Evolutionary conservation across 2,329 filamentous ascomycete species (phyloP).

Genomic region (Aspergillus brasiliensis): DNA sequence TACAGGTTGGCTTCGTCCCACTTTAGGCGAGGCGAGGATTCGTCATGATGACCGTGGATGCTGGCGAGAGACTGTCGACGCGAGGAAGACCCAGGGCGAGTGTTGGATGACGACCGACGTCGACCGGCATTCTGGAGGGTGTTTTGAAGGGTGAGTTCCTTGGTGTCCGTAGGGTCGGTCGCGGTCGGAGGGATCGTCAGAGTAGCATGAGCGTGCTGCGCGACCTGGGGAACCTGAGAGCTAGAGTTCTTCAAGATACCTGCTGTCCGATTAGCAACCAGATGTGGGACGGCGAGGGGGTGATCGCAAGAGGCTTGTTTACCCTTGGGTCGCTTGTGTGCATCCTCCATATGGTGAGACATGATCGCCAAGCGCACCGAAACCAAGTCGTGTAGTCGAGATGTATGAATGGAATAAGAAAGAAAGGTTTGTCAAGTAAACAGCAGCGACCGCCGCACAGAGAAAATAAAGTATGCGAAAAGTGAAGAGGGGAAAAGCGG

Average conservation of each 20-base stretch:
- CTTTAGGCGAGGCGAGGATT: conserved; percentile 76
- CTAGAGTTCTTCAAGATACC: conserved; percentile 90
- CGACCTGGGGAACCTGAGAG: conserved; percentile 59
- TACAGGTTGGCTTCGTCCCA: conserved; percentile 99
- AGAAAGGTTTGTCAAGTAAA: not conserved
- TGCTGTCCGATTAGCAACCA: conserved; percentile 41
- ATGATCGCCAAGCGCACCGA: conserved; percentile 16
- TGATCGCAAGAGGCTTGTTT: conserved; percentile 11
- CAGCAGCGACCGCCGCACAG: not conserved
- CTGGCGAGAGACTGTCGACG: conserved; percentile 67
- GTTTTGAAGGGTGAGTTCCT: conserved; percentile 91
- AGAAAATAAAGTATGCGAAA: not conserved
- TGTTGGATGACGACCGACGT: conserved; percentile 76
- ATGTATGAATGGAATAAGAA: conserved; percentile 11
- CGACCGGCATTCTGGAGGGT: conserved; percentile 92
- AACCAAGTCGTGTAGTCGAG: conserved; percentile 19
- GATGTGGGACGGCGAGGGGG: not conserved
- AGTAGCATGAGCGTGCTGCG: conserved; percentile 50
- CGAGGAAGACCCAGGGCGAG: conserved; percentile 63
- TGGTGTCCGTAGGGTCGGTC: conserved; percentile 59
- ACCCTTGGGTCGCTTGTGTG: conserved; percentile 47
- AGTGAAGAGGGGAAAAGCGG: not conserved
- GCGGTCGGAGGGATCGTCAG: conserved; percentile 43
- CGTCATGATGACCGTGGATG: conserved; percentile 55
- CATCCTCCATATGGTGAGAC: conserved; percentile 34